phyloP scores from a whole-genome alignment of 2,329 filamentous ascomycete genomes.

The Colletotrichum sansevieriae region DNA sequence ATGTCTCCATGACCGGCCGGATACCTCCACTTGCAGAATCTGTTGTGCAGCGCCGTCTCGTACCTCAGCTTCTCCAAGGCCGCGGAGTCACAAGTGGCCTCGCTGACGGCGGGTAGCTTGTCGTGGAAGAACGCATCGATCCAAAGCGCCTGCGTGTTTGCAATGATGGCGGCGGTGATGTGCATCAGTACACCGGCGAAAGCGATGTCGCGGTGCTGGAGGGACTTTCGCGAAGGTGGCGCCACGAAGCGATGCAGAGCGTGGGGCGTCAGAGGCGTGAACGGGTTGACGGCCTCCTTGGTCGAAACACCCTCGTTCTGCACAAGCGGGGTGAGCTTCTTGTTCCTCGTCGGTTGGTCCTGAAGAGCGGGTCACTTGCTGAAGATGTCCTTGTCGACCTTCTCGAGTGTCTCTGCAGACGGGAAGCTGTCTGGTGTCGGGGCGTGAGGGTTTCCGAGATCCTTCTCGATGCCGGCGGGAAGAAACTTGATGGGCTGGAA shows the following conservation, averaged over 20 bases:
- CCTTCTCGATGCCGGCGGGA: slow-evolving; percentile 58
- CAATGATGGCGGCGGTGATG: slow-evolving; percentile 48
- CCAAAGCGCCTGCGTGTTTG: slow-evolving; percentile 62
- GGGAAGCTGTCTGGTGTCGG: slow-evolving; percentile 36
- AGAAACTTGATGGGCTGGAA: slow-evolving; percentile 66
- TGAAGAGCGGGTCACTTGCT: slow-evolving; percentile 31
- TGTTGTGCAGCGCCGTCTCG: slow-evolving; percentile 73
- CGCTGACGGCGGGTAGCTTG: slow-evolving; percentile 51
- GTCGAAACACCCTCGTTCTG: slow-evolving; percentile 35
- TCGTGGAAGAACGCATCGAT: slow-evolving; percentile 51
- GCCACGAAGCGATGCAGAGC: slow-evolving; percentile 49
- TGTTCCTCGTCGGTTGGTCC: slow-evolving; percentile 35
- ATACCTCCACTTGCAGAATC: slow-evolving; percentile 79
- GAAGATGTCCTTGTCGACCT: slow-evolving; percentile 36
- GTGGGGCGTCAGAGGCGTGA: slow-evolving; percentile 41
- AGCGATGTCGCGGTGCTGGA: slow-evolving; percentile 46
- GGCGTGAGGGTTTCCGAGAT: slow-evolving; percentile 63
- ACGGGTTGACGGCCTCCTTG: slow-evolving; percentile 37
- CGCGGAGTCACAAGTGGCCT: slow-evolving; percentile 42
- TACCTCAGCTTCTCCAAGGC: slow-evolving; percentile 59
- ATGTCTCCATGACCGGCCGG: slow-evolving; percentile 73
- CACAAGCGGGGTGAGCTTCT: slow-evolving; percentile 34
- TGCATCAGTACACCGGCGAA: slow-evolving; percentile 51
- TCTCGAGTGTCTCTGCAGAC: slow-evolving; percentile 23
- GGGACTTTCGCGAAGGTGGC: slow-evolving; percentile 42